phyloP scores from a whole-genome alignment of 2,329 filamentous ascomycete genomes.

The Ophiocordyceps camponoti-rufipedis region DNA sequence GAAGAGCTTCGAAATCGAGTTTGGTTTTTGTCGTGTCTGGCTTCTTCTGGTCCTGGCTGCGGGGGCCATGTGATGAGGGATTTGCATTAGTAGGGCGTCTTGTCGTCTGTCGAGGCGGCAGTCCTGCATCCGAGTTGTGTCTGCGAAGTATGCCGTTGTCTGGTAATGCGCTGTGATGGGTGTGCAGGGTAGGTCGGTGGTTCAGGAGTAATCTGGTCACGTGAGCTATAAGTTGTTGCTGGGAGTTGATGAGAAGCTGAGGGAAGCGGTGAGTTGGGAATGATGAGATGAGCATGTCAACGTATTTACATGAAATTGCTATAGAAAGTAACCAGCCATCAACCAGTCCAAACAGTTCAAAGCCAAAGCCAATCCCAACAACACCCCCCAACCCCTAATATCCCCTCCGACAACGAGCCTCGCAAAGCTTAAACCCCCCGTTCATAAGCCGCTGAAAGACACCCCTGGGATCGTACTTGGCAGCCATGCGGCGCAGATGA shows the following conservation, averaged over 20 bases:
- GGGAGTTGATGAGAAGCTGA: too few relatives aligned
- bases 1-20: background rate
- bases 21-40: conserved; percentile 1
- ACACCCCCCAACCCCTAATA: conserved; percentile 8
- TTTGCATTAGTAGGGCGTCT: background rate
- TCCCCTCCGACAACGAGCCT: background rate
- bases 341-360: too few relatives aligned
- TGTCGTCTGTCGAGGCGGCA: background rate
- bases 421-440: background rate
- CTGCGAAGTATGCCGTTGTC: too few relatives aligned
- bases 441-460: conserved; percentile 13
- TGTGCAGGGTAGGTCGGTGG: too few relatives aligned
- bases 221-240: too few relatives aligned
- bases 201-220: too few relatives aligned
- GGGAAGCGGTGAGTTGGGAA: too few relatives aligned
- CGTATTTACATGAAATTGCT: too few relatives aligned
- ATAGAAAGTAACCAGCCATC: too few relatives aligned
- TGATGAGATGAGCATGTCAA: too few relatives aligned
- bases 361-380: too few relatives aligned
- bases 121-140: background rate
- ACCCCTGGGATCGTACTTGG: conserved; percentile 13
- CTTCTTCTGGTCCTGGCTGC: background rate
- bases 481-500: conserved; percentile 8
- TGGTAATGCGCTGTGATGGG: too few relatives aligned
- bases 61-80: background rate